A percentile compares a stretch with the other conserved stretches of the same genome.
These are phyloP conservation scores for Diaporthe vaccinii DNA, from an alignment of 2,329 filamentous ascomycete species.

Conservation along the genomic window DNA sequence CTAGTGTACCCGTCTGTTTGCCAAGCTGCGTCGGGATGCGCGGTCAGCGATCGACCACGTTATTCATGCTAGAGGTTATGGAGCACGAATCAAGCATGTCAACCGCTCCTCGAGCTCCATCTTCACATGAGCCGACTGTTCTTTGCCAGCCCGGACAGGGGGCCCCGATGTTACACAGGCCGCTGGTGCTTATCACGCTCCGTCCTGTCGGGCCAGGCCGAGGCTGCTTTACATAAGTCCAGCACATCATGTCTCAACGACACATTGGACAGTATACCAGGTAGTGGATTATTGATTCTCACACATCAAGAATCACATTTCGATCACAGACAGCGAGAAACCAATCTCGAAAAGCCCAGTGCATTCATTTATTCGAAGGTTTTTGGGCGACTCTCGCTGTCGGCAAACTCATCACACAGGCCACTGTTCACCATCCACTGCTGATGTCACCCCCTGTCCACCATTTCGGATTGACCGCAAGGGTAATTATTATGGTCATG, in stretches of 20 bases:
- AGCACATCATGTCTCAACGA: not conserved
- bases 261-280: not conserved
- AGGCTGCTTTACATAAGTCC: slow-evolving; percentile 7
- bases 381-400: not conserved
- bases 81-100: slow-evolving; percentile 21
- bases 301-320: not conserved
- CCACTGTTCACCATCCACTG: not conserved
- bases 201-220: slow-evolving; percentile 12
- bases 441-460: not conserved
- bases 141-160: slow-evolving; percentile 3
- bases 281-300: not conserved
- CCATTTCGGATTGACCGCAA: not conserved
- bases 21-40: slow-evolving; percentile 3
- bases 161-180: not conserved
- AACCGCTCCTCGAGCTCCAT: not conserved
- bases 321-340: not conserved
- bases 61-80: not conserved
- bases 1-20: not conserved
- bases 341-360: not conserved
- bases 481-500: not conserved
- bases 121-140: slow-evolving; percentile 21
- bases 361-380: not conserved
- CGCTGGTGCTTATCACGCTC: slow-evolving; percentile 2
- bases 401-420: not conserved
- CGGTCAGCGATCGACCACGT: not conserved